Conservation (phyloP, 129 eudicot species). For the sunflower (Helianthus annuus) region HanXRQr2.0-SUNRISE NC_035446.2:102183983-102184482, state of each 20-base stretch:
- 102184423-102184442: slow-evolving; percentile 5
- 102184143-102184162: background rate
- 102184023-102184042: slow-evolving; percentile 21
- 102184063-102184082: background rate
- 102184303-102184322: slow-evolving; percentile 60
- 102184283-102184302: slow-evolving; percentile 92
- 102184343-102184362: slow-evolving; percentile 28
- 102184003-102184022: slow-evolving; percentile 74
- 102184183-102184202: slow-evolving; percentile 89
- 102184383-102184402: slow-evolving; percentile 22
- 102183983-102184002: slow-evolving; percentile 72
- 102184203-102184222: slow-evolving; percentile 96
- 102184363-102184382: slow-evolving; percentile 31
- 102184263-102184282: slow-evolving; percentile 85
- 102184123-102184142: background rate
- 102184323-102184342: slow-evolving; percentile 18
- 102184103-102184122: background rate
- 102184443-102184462: slow-evolving; percentile 21
- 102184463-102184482: slow-evolving; percentile 32
- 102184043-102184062: background rate
- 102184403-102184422: background rate
- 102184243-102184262: slow-evolving; percentile 87
- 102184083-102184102: background rate
- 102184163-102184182: slow-evolving; percentile 32
- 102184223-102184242: slow-evolving; percentile 64